A percentile compares a stretch with the other conserved stretches of the same genome.
phyloP scores from a whole-genome alignment of 2,329 filamentous ascomycete species.

The Paraconiothyrium sp. region DNA sequence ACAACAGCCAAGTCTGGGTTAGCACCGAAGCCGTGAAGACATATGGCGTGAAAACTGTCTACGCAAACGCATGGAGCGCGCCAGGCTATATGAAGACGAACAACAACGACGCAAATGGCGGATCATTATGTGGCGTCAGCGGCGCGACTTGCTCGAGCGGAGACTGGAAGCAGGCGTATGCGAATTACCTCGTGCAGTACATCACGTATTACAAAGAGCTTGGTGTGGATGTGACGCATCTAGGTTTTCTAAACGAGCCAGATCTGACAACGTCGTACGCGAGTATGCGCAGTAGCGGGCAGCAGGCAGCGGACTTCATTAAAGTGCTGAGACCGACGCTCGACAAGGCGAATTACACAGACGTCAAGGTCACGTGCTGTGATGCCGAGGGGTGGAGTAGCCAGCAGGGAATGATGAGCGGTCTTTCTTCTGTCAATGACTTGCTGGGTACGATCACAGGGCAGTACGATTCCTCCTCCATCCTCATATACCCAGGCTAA shows the following conservation, averaged over 20 bases:
- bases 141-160: slow-evolving; percentile 53
- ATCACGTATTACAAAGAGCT: slow-evolving; percentile 54
- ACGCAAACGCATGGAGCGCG: slow-evolving; percentile 62
- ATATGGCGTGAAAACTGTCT: slow-evolving; percentile 57
- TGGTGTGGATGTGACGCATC: slow-evolving; percentile 53
- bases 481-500: not conserved
- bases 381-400: slow-evolving; percentile 56
- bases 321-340: slow-evolving; percentile 54
- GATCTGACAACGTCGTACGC: slow-evolving; percentile 48
- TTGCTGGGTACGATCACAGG: slow-evolving; percentile 35
- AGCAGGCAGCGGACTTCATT: slow-evolving; percentile 63
- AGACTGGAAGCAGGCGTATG: slow-evolving; percentile 61
- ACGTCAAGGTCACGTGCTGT: slow-evolving; percentile 55
- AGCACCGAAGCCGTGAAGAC: slow-evolving; percentile 57
- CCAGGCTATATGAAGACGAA: slow-evolving; percentile 65
- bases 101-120: slow-evolving; percentile 55
- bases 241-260: slow-evolving; percentile 59
- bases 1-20: slow-evolving; percentile 62
- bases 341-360: slow-evolving; percentile 47
- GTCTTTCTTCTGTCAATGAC: slow-evolving; percentile 26
- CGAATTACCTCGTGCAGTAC: slow-evolving; percentile 60
- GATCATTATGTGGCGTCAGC: slow-evolving; percentile 58
- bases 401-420: slow-evolving; percentile 35
- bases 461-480: slow-evolving; percentile 30
- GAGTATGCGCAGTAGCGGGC: slow-evolving; percentile 57